Base-by-base conservation (phyloP, 768 basidiomycete species). In the Suillus subluteus region DNA sequence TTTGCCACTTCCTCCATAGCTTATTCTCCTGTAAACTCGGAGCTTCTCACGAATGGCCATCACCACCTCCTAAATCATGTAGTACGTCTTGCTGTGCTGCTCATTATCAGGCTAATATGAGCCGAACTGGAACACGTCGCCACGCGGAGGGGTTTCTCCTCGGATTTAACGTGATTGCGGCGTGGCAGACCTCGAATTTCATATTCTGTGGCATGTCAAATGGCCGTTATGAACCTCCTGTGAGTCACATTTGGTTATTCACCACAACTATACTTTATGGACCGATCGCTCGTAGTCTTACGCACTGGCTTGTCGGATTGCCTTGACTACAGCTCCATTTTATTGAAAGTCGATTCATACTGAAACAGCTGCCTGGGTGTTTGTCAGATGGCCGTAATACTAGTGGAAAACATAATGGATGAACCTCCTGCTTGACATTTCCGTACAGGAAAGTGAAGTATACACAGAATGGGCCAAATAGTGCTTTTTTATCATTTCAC, bases 221-320 rank as follows among this genome's bases (percentile, higher is more conserved):
- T 56, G 55, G 32, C 55, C 55, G 55, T 37, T n/a, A 35, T 56
- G 55, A 56, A 56, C 12, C 11, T 56, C 55, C 55, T 56, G 55
- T 56, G 55, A 21, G 55, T 56, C 21, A 56, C 32, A 56, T 56
- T 5, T 56, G 11, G 12, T 6, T 13, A 56, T 37, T 56, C 12
- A 56, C 55, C 55, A 56, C 21, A 18, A 21, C 11, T 13, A 12
- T 9, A 35, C 32, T 56, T 35, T 35, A 55, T 55, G 4, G 2
- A n/a, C 32, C 32, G 55, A 56, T 56, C 32, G 55, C 21, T 35
- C 32, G 21, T 21, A 56, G 55, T 55, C 32, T 56, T 21, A 5
- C 32, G 1, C 6, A 35, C 32, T 35, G 21, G 8, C 52, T 30
- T 30, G 26, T 54, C 35, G 54, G 54, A 55, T 55, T 55, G 5